Evolutionary conservation across 345 rosid species (phyloP), one percentile per base, ranked within the genome.

Genomic region (Eucalyptus shirleyi): DNA sequence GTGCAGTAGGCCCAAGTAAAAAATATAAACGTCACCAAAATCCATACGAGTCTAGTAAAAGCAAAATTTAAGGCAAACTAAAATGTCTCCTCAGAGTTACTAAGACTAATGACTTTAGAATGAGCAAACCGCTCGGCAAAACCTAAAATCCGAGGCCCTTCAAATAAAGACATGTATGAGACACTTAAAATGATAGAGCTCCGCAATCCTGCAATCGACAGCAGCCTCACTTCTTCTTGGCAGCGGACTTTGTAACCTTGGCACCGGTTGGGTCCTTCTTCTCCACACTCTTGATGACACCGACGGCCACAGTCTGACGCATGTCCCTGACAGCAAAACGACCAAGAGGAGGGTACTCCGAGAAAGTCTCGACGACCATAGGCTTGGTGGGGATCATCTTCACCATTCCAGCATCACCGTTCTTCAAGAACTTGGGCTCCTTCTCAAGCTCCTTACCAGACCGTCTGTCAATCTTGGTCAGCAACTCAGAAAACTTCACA

Each of bases 351-450:
- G 92, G 93, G 59, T 91, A 91, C 86, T 87, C 87, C 3, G 91
- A 89, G 51, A 90, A 92, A 15, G 93, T 92, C 50, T 89, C 93
- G 2, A 91, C 91, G 8, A 89, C 90, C 91, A 89, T 89, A 65
- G 92, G 94, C 90, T 90, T 90, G 87, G 92, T 89, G 60, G 91
- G 91, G 87, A 91, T 88, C 91, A 91, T 92, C 91, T 92, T 90
- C 60, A 92, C 91, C 34, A 92, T 34, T 21, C 92, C 93, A 13
- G 92, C 92, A 44, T 91, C 92, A 72, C 92, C 94, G 13, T 88
- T 93, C 91, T 93, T 93, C 92, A 93, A 87, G 91, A 91, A 93
- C 91, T 92, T 92, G 34, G 93, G 93, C 90, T 91, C 93, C 92
- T 91, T 92, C 91, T 92, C 92, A 10, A 89, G 88, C 89, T 93